phyloP scores from a whole-genome alignment of 495 filamentous ascomycete species.

The Cenococcum geophilum region DNA sequence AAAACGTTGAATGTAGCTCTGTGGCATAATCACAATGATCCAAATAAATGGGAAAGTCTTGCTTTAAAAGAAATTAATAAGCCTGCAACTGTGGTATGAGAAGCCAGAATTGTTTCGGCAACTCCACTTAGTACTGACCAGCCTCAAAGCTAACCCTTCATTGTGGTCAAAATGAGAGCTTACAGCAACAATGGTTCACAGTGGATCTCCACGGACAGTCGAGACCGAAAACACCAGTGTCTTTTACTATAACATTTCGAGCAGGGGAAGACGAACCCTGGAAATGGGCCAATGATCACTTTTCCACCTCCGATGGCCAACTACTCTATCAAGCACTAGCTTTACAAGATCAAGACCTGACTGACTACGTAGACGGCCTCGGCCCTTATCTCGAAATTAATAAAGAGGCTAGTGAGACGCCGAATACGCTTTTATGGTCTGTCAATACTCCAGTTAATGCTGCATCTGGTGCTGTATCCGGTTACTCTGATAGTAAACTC shows the following conservation, averaged over 20 bases:
- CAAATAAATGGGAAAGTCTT: constrained; percentile 46
- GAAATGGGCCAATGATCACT: constrained; percentile 69
- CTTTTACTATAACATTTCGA: constrained; percentile 75
- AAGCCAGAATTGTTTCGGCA: not conserved
- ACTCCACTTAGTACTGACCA: not conserved
- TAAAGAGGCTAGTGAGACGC: constrained; percentile 56
- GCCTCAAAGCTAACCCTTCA: constrained; percentile 14
- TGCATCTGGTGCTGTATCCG: constrained; percentile 52
- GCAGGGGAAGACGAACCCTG: constrained; percentile 49
- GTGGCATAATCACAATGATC: constrained; percentile 60
- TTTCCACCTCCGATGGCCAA: constrained; percentile 55
- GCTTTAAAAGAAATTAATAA: constrained; percentile 43
- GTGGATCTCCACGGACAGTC: constrained; percentile 31
- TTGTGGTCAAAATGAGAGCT: constrained; percentile 20
- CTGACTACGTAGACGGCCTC: constrained; percentile 54
- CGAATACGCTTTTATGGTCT: constrained; percentile 65
- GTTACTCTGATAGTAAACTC: constrained; percentile 50
- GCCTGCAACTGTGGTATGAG: constrained; percentile 34
- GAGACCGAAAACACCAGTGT: constrained; percentile 41
- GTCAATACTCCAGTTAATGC: constrained; percentile 51
- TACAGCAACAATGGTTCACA: constrained; percentile 38
- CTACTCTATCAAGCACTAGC: constrained; percentile 46
- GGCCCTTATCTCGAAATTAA: constrained; percentile 54
- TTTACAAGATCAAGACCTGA: constrained; percentile 42
- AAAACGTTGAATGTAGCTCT: constrained; percentile 66